Evolutionary conservation across 805 yeast species (phyloP), one percentile per base, ranked within the genome.

Genomic region (Teunomyces cretensis): DNA sequence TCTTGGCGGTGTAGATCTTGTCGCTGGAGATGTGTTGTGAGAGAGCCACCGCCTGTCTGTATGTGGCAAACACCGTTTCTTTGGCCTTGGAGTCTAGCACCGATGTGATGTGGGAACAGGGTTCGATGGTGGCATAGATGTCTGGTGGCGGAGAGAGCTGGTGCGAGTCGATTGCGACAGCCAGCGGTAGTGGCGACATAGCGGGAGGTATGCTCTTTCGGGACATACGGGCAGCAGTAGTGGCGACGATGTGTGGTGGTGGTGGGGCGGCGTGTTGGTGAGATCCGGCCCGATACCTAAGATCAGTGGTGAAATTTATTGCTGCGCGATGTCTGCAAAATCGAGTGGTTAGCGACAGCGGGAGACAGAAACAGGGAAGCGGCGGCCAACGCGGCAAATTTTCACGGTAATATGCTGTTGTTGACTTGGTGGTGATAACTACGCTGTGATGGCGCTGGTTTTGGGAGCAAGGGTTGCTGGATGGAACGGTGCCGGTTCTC

Each of bases 31-130:
- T 55, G 12, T 65, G 56, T 50, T 64, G 72, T 17, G 77, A 67
- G 8, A 80, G 68, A 33, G 70, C 74, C 46, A 79, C 71, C 2
- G 80, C 83, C 46, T 79, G 78, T 38, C 66, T 64, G 54, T 79
- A 80, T 1, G 83, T 78, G 43, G 64, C 62, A 48, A 77, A 55
- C 7, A 79, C 79, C 12, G 73, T 72, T 2, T 75, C 79, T 41
- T 64, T 65, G 8, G 83, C 81, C 39, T 68, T 69, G 22, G 83
- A 71, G 9, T 65, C 67, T 36, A 80, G 60, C 6, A 79, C 80
- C 45, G 74, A 67, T 13, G 58, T 55, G 35, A 80, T 60, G 56
- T 80, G 86, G 8, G 65, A 57, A 57, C 86, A 80, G 0, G 82
- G 70, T 16, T 67, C 67, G 44, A 75, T 70, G 33, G 53, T 48